Evolutionary conservation across 1,284 basidiomycete genomes (phyloP), one percentile per base, ranked within the genome.

Genomic region (Vanrija pseudolonga): DNA sequence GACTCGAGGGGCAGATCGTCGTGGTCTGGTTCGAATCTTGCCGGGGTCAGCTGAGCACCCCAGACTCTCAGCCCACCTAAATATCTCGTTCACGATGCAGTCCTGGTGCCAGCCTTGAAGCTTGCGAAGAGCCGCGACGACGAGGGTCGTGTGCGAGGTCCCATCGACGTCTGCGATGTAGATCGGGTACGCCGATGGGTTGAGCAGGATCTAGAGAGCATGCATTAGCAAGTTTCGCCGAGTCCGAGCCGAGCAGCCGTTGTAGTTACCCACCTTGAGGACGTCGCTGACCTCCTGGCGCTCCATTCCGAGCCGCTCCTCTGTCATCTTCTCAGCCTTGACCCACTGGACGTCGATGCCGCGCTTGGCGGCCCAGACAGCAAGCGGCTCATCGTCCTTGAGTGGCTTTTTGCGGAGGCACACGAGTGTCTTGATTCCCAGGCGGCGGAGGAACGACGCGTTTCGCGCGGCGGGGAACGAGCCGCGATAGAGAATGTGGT

Each of bases 351-450:
- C 37, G 9, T 66, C 60, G 7, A 72, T 62, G 2, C 57, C 56
- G 3, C 53, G 52, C 39, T 47, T 57, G 18, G 26, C 50, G 2
- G 69, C 60, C 71, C 71, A 74, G n/a, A 7, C 2, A 0, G 51
- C 4, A 2, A 73, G 24, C 4, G 56, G 49, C 22, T 71, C 65
- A 20, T 67, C 64, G 4, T 63, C 62, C 36, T 66, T 63, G 24
- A 69, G 49, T 3, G 57, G 46, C 66, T 85, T 85, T 59, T 77
- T 77, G 22, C 78, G 74, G 14, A 86, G 75, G 17, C 80, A 78
- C 1, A 77, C 51, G 55, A 86, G 81, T 52, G 85, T 85, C 26
- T 80, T 81, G 15, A 83, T 76, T 1, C 83, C 66, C 12, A 85
- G 71, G 9, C 66, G 53, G 9, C 54, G 52, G 6, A 73, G 20